phyloP scores from a whole-genome alignment of 2,329 filamentous ascomycete species.

The Neoarthrinium moseri region DNA sequence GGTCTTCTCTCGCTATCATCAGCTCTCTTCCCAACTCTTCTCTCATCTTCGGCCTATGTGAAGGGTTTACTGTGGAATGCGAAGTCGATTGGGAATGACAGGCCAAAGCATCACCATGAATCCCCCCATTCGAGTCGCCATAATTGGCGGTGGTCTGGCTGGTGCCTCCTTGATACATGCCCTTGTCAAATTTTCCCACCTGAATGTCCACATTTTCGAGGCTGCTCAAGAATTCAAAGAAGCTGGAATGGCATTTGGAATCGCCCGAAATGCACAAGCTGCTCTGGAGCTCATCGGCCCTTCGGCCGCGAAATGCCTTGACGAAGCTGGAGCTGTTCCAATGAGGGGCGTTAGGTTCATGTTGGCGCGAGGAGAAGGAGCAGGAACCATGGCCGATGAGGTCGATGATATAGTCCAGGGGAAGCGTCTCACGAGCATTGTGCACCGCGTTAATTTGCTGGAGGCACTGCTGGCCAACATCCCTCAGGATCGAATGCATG shows the following conservation, averaged over 20 bases:
- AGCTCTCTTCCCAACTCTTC: no score
- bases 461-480: conserved; percentile 15
- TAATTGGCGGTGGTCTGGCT: conserved; percentile 17
- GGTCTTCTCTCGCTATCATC: no score
- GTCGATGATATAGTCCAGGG: conserved; percentile 1
- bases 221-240: conserved; percentile 17
- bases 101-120: no score
- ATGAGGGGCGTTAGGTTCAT: conserved; percentile 21
- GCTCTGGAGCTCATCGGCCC: conserved; percentile 19
- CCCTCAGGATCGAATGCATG: conserved; percentile 16
- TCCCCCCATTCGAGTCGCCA: conserved; percentile 14
- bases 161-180: conserved; percentile 16
- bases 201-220: conserved; percentile 19
- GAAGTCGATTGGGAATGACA: no score
- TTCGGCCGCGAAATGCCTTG: conserved; percentile 13
- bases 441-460: conserved; percentile 16
- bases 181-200: conserved; percentile 14
- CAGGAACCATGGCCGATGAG: conserved; percentile 5
- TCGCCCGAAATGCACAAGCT: conserved; percentile 18
- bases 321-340: conserved; percentile 18
- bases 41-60: no score
- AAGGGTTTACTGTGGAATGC: no score
- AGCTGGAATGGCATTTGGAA: conserved; percentile 18
- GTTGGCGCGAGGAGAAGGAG: conserved; percentile 15
- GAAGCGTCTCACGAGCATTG: conserved; percentile 14